Evolutionary conservation across 192 early-diverging fungal genomes (phyloP), one percentile per base, ranked within the genome.

Genomic region (Coemansia sp.): DNA sequence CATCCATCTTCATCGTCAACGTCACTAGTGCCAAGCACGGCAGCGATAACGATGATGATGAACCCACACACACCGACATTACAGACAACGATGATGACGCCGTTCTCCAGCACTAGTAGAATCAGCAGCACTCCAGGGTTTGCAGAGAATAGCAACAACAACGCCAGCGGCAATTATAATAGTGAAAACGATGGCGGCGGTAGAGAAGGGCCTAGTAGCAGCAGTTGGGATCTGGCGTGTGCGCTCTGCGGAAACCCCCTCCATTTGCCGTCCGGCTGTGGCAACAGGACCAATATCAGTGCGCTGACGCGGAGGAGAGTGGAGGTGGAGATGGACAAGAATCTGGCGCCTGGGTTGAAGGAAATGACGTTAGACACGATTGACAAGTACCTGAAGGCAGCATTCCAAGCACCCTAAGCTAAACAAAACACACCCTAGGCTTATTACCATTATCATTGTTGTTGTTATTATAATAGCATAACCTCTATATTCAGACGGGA

Each of bases 151-250:
- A 1, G 32, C 32, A 32, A 32, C 32, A 32, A 32, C 32, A 32
- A 32, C 32, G 21, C 21, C 21, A 32, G 32, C 4, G 32, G 32
- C 32, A 32, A 32, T 0, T 4, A 32, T 32, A 32, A 32, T 32
- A 32, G 32, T 4, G 32, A 32, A 32, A 32, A 11, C 21, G 21
- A 9, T 21, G 50, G 16, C 47, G 47, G 44, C n/a, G n/a, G 32
- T 32, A 1, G 32, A 32, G 4, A 32, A 32, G 32, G 32, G 0
- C 3, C 32, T 32, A 32, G 32, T 32, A 32, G n/a, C 48, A 50
- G 18, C n/a, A 50, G 48, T n/a, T 54, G 52, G 52, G 52, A 54
- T n/a, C 40, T 75, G 63, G 63, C 64, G 1, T 75, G 73, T 7
- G 47, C 58, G 52, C 42, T 75, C 41, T 75, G 73, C 40, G 54